Evolutionary conservation across 2,329 filamentous ascomycete genomes (phyloP), one percentile per base, ranked within the genome.

Genomic region (Coniella lustricola): DNA sequence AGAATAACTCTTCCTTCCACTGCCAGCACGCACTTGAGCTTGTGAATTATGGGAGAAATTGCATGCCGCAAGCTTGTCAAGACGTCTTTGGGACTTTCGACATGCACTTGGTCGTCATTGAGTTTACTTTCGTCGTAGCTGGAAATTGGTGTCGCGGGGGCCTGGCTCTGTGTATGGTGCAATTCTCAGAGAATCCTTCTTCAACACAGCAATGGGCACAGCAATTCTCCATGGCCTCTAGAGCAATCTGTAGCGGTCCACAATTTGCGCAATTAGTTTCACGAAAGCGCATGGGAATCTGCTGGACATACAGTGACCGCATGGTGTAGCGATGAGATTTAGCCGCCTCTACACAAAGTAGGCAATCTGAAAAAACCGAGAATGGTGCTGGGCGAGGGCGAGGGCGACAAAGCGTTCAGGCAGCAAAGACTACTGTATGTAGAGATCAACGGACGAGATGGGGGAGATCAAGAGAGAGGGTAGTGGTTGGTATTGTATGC

Each of bases 391-490:
- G 21, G 12, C 17, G 35, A 32, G 3, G 36, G n/a, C 16, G n/a
- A n/a, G n/a, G n/a, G n/a, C n/a, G n/a, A n/a, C n/a, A n/a, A n/a
- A n/a, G n/a, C 25, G 10, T 29, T 5, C 25, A 29, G 25, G 25
- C 25, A n/a, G n/a, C n/a, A n/a, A n/a, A n/a, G n/a, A n/a, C n/a
- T n/a, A n/a, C n/a, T n/a, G 22, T 25, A 47, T 43, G 50, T 34
- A 44, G 44, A 43, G 9, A 46, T 32, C 36, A 47, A 44, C 43
- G 33, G 31, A 21, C n/a, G 13, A 16, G 35, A 32, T 16, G 43
- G 50, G 47, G 47, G 38, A 49, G 42, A 37, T 38, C 39, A 36
- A 32, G 46, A 38, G 29, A 52, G 50, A 43, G 38, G 31, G 33
- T 10, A 29, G 25, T 29, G 25, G 25, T n/a, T n/a, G n/a, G n/a